Evolutionary conservation across 2,329 filamentous ascomycete species (phyloP).

Genomic region (Sclerotinia minor): DNA sequence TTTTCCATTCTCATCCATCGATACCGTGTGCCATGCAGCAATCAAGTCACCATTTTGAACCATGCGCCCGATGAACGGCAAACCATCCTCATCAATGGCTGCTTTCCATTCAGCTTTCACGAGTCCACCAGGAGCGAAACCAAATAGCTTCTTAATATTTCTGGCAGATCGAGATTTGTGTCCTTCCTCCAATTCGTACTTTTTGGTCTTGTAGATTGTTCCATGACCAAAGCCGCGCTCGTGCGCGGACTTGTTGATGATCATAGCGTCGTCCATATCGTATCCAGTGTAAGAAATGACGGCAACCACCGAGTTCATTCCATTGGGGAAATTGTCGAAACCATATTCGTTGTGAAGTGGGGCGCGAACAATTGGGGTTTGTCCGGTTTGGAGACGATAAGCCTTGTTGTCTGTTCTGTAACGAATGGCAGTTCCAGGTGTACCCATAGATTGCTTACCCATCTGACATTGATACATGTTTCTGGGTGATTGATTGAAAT

Average conservation of each 20-base stretch:
- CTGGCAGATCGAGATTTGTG: slow-evolving; percentile 64
- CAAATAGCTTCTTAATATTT: slow-evolving; percentile 79
- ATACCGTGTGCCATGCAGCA: slow-evolving; percentile 86
- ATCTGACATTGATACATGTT: slow-evolving; percentile 99
- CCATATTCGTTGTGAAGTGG: slow-evolving; percentile 95
- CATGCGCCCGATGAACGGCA: slow-evolving; percentile 76
- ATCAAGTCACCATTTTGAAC: slow-evolving; percentile 81
- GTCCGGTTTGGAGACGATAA: slow-evolving; percentile 91
- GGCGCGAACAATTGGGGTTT: slow-evolving; percentile 89
- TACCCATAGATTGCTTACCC: slow-evolving; percentile 99
- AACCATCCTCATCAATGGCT: slow-evolving; percentile 81
- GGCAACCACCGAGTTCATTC: slow-evolving; percentile 90
- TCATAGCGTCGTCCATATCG: slow-evolving; percentile 99
- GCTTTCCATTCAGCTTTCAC: slow-evolving; percentile 69
- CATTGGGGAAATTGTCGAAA: slow-evolving; percentile 97
- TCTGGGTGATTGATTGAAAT: slow-evolving; percentile 97
- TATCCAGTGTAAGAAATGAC: slow-evolving; percentile 99
- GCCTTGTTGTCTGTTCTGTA: slow-evolving; percentile 97
- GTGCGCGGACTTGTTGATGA: slow-evolving; percentile 94
- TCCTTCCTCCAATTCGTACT: slow-evolving; percentile 79
- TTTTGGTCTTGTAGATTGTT: slow-evolving; percentile 97
- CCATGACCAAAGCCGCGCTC: slow-evolving; percentile 95
- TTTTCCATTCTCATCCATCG: slow-evolving; percentile 73
- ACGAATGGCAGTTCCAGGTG: slow-evolving; percentile 78
- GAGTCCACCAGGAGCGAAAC: slow-evolving; percentile 77